Base-by-base conservation (phyloP, 2,329 filamentous ascomycete genomes). In the Ceratocystis huliohia region DNA sequence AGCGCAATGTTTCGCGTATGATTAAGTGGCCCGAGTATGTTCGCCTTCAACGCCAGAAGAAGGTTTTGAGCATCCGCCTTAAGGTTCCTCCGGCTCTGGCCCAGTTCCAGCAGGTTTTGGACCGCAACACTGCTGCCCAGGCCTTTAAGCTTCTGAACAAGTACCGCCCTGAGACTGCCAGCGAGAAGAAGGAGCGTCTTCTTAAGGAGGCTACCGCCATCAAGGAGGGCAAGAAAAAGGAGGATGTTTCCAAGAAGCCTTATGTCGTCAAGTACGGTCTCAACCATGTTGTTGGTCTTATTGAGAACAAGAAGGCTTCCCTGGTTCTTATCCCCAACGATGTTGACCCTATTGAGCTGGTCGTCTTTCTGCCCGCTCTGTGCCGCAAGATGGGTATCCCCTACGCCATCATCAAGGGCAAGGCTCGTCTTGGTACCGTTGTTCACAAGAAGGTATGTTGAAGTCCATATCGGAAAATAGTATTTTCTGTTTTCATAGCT, bases 321-420 rank as follows among this genome's bases (percentile, higher is more conserved):
- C 86, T 99, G 72, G 95, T 99, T 77, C 87, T 99, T 74, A 99
- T 99, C 78, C 90, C 94, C 79, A 96, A 99, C 83, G 94, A 99
- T 78, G 95, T 99, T 74, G 94, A 99, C 85, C 94, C 94, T 75
- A 99, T 99, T 77, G 94, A 99, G 86, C 83, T 99, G 74, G 95
- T 99, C 76, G 91, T 99, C 81, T 99, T 96, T 89, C 87, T 99
- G 71, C 94, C 94, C 73, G 92, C 94, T 75, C 89, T 99, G 73
- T 99, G 94, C 90, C 89, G 93, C 81, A 99, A 99, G 90, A 99
- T 99, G 93, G 95, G 95, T 82, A 88, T 96, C 74, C 94, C 95
- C 71, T 99, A 97, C 80, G 94, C 92, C 77, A 97, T 99, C 74
- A 86, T 99, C 78, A 99, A 99, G 90, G 94, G 94, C 83, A 99